Evolutionary conservation across 306 rosid genomes (phyloP).

Genomic region (Datisca glomerata): DNA sequence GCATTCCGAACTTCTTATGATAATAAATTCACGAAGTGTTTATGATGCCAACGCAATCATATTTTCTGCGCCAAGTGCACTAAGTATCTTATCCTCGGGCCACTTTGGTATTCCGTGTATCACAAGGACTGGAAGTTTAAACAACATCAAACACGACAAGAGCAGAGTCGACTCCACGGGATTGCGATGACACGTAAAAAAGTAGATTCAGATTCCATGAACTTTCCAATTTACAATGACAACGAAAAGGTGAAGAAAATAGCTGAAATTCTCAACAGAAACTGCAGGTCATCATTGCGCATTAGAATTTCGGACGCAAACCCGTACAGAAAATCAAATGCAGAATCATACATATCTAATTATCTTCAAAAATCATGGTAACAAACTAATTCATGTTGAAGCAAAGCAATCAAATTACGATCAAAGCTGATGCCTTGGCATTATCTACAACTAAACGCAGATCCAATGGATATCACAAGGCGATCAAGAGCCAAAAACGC

Average conservation of each 20-base stretch:
- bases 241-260: background rate
- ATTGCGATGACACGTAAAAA: background rate
- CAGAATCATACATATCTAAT: background rate
- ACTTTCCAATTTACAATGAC: background rate
- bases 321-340: background rate
- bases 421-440: too few species aligned
- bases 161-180: slow-evolving; percentile 9
- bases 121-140: background rate
- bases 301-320: too few species aligned
- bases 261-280: background rate
- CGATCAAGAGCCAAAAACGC: background rate
- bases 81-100: background rate
- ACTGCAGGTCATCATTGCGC: background rate
- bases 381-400: background rate
- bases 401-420: background rate
- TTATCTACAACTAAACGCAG: too few species aligned
- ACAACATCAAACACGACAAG: slow-evolving; percentile 7
- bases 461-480: slow-evolving; percentile 23
- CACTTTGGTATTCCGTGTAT: slow-evolving; percentile 6
- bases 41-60: background rate
- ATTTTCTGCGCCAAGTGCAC: background rate
- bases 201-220: background rate
- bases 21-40: background rate
- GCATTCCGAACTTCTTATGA: background rate
- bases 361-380: background rate